These are phyloP conservation scores for Schizothecium vesticola DNA, from an alignment of 495 filamentous ascomycete species.

Conservation along the genomic window DNA sequence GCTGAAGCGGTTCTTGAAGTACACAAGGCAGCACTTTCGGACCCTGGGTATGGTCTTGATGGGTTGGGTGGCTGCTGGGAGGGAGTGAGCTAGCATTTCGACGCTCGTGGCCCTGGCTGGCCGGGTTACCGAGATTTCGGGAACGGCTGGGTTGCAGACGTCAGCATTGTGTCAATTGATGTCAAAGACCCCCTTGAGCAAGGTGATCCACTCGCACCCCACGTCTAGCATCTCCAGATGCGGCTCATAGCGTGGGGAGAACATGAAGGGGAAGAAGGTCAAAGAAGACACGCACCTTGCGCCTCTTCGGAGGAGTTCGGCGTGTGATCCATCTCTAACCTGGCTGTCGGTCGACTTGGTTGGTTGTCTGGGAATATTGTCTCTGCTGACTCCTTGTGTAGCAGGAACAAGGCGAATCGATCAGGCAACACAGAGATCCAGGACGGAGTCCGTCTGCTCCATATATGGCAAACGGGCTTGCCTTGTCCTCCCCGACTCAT, in stretches of 20 bases:
- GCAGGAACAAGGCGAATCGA: background rate
- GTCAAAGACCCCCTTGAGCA: too few relatives aligned
- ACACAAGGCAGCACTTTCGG: background rate
- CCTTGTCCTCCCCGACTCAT: background rate
- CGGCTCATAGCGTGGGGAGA: background rate
- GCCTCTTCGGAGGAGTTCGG: background rate
- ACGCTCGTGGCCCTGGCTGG: background rate
- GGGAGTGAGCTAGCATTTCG: background rate
- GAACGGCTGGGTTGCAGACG: background rate
- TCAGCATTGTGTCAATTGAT: background rate
- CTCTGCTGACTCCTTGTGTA: background rate
- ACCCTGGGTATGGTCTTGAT: background rate
- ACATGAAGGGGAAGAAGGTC: background rate
- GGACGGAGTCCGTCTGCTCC: background rate
- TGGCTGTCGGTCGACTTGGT: background rate
- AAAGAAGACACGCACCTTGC: background rate
- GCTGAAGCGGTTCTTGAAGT: conserved; percentile 4
- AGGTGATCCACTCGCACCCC: background rate
- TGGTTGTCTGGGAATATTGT: background rate
- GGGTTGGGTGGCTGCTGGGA: background rate
- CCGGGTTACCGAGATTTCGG: background rate
- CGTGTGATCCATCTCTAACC: background rate
- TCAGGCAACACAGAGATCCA: background rate
- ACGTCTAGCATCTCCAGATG: background rate
- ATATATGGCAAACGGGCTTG: background rate